A percentile compares a stretch with the other conserved stretches of the same genome.
These are phyloP conservation scores for Candida tunisiensis DNA, from an alignment of 1,139 yeast genomes.

Conservation along the genomic window DNA sequence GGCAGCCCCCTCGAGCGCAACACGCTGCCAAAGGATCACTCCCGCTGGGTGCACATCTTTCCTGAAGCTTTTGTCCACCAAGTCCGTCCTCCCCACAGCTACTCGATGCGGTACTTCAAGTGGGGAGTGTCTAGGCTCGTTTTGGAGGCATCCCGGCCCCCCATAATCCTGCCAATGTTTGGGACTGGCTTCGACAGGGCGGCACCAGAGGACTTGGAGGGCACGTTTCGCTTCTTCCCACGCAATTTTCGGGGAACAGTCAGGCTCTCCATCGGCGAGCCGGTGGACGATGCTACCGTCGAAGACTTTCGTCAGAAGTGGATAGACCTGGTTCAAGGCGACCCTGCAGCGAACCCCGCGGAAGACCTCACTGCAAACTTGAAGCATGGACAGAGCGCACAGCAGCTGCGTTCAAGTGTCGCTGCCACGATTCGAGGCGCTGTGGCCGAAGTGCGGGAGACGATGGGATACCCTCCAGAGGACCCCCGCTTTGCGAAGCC, in stretches of 20 bases:
- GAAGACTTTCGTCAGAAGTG: slow-evolving; percentile 48
- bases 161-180: slow-evolving; percentile 81
- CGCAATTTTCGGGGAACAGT: slow-evolving; percentile 55
- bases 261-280: slow-evolving; percentile 55
- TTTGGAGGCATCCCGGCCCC: slow-evolving; percentile 68
- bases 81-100: slow-evolving; percentile 48
- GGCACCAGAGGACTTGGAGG: slow-evolving; percentile 43
- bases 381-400: slow-evolving; percentile 46
- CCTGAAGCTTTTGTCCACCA: slow-evolving; percentile 95
- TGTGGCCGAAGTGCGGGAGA: slow-evolving; percentile 41
- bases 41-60: slow-evolving; percentile 91
- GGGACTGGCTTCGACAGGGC: slow-evolving; percentile 76
- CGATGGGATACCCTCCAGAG: slow-evolving; percentile 22
- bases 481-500: slow-evolving; percentile 44
- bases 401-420: slow-evolving; percentile 44
- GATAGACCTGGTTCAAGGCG: no score
- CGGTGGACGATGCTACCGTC: slow-evolving; percentile 45
- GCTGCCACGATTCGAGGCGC: slow-evolving; percentile 53
- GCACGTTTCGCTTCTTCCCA: slow-evolving; percentile 6
- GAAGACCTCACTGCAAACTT: slow-evolving; percentile 38
- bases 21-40: slow-evolving; percentile 24
- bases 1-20: slow-evolving; percentile 4
- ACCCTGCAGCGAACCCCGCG: no score
- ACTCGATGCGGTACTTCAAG: slow-evolving; percentile 84
- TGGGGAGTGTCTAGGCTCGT: slow-evolving; percentile 88